A percentile compares a stretch with the other conserved stretches of the same genome.
phyloP scores from a whole-genome alignment of 2,329 filamentous ascomycete species.

The Coleophoma cylindrospora region DNA sequence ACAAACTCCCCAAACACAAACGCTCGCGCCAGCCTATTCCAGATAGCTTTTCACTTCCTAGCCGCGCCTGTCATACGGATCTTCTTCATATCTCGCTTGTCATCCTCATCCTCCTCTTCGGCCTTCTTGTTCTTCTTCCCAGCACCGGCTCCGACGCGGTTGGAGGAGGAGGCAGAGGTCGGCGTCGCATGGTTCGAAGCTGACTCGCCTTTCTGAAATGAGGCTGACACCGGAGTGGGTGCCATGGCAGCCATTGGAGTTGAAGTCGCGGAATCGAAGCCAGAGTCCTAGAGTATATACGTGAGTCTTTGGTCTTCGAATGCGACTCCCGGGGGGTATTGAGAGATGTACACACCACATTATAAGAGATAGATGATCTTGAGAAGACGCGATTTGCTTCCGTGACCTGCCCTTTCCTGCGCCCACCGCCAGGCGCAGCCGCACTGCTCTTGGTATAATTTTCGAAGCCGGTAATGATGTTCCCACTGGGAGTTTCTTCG shows the following conservation, averaged over 20 bases:
- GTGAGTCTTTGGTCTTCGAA: too few relatives aligned
- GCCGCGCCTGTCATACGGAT: slow-evolving; percentile 7
- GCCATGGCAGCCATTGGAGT: slow-evolving; percentile 35
- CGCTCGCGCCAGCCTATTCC: neutral
- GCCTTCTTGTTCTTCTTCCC: slow-evolving; percentile 49
- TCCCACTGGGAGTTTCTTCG: slow-evolving; percentile 82
- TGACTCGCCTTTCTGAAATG: slow-evolving; percentile 40
- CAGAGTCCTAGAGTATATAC: too few relatives aligned
- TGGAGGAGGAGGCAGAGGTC: slow-evolving; percentile 42
- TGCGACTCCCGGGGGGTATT: neutral
- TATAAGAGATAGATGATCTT: slow-evolving; percentile 53
- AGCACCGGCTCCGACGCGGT: slow-evolving; percentile 10
- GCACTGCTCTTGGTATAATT: slow-evolving; percentile 90
- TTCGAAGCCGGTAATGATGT: slow-evolving; percentile 97
- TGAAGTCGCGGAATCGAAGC: slow-evolving; percentile 17
- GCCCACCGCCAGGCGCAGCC: slow-evolving; percentile 52
- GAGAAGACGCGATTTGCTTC: slow-evolving; percentile 74
- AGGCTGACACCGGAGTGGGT: slow-evolving; percentile 50
- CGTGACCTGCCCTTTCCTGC: slow-evolving; percentile 58
- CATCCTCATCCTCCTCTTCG: slow-evolving; percentile 37
- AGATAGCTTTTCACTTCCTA: slow-evolving; percentile 12
- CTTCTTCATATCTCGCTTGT: slow-evolving; percentile 25
- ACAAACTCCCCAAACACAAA: neutral
- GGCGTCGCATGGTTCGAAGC: slow-evolving; percentile 51
- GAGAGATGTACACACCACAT: slow-evolving; percentile 25